A percentile compares a stretch with the other conserved stretches of the same genome.
Conservation (phyloP, 2,329 filamentous ascomycete species). For the Aspergillus transmontanensis region DNA sequence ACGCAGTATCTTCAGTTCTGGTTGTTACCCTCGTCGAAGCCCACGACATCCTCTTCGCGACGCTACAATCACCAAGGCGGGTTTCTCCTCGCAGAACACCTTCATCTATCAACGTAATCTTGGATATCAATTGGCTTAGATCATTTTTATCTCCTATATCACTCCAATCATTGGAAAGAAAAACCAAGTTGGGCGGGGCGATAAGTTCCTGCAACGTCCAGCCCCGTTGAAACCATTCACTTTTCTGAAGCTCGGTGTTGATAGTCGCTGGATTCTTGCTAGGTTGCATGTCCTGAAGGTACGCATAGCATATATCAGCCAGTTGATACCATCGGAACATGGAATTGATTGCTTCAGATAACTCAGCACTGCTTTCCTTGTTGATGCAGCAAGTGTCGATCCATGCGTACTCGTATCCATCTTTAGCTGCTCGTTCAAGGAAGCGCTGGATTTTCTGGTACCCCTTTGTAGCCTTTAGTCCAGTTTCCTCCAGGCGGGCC, state of each 20-base stretch:
- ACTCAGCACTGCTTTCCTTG: conserved; percentile 13
- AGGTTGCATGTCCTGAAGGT: conserved; percentile 15
- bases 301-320: conserved; percentile 21
- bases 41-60: conserved; percentile 7
- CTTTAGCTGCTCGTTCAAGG: not conserved
- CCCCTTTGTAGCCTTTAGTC: not conserved
- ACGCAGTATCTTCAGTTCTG: conserved; percentile 2
- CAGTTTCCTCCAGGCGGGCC: too few relatives aligned
- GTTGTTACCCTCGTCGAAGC: conserved; percentile 2
- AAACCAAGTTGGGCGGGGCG: conserved; percentile 23
- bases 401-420: not conserved
- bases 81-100: not conserved
- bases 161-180: conserved; percentile 16
- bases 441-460: not conserved
- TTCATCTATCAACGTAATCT: not conserved
- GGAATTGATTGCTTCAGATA: conserved; percentile 20
- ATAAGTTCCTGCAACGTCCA: conserved; percentile 34
- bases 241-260: not conserved
- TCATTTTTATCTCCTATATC: not conserved
- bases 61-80: not conserved
- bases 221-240: conserved; percentile 29
- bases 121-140: not conserved
- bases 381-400: conserved; percentile 1
- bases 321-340: conserved; percentile 26
- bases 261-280: not conserved